A percentile compares a stretch with the other conserved stretches of the same genome.
These are phyloP conservation scores for Phyllosticta ampelicida DNA, from an alignment of 2,329 filamentous ascomycete genomes.

Conservation along the genomic window DNA sequence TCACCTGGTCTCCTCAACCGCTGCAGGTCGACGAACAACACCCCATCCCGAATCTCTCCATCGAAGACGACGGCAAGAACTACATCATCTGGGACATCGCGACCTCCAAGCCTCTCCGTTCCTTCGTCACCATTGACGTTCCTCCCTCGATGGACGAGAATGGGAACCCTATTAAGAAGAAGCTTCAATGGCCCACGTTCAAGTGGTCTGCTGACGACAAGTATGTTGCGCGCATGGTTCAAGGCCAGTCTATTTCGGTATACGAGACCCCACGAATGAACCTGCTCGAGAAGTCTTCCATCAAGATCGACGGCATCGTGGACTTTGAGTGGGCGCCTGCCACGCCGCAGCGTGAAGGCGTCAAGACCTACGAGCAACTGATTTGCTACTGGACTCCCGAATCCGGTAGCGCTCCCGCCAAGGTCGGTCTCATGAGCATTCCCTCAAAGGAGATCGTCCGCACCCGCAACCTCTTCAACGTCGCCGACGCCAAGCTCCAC, in stretches of 20 bases:
- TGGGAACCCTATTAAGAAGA: slow-evolving; percentile 65
- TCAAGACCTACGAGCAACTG: slow-evolving; percentile 90
- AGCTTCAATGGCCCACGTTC: slow-evolving; percentile 97
- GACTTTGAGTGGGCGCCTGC: slow-evolving; percentile 98
- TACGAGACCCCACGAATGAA: slow-evolving; percentile 87
- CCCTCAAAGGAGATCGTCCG: slow-evolving; percentile 90
- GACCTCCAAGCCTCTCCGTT: slow-evolving; percentile 78
- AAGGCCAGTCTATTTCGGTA: slow-evolving; percentile 78
- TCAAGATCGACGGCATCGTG: slow-evolving; percentile 94
- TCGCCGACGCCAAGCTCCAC: slow-evolving; percentile 93
- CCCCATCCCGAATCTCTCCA: slow-evolving; percentile 56
- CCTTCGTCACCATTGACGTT: slow-evolving; percentile 82
- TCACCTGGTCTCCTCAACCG: slow-evolving; percentile 91
- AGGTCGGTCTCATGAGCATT: slow-evolving; percentile 92
- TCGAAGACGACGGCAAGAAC: slow-evolving; percentile 97
- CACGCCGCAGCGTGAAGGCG: slow-evolving; percentile 65
- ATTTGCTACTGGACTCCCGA: slow-evolving; percentile 99
- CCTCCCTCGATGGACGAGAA: slow-evolving; percentile 51
- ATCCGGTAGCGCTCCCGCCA: slow-evolving; percentile 93
- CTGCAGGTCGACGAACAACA: slow-evolving; percentile 88
- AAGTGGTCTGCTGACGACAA: slow-evolving; percentile 98
- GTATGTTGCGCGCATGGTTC: slow-evolving; percentile 86
- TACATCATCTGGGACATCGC: slow-evolving; percentile 98
- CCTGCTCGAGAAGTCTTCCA: slow-evolving; percentile 75
- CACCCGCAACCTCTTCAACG: slow-evolving; percentile 94